Base-by-base conservation (phyloP, 305 asterid species). In the Solanum chacoense region DNA sequence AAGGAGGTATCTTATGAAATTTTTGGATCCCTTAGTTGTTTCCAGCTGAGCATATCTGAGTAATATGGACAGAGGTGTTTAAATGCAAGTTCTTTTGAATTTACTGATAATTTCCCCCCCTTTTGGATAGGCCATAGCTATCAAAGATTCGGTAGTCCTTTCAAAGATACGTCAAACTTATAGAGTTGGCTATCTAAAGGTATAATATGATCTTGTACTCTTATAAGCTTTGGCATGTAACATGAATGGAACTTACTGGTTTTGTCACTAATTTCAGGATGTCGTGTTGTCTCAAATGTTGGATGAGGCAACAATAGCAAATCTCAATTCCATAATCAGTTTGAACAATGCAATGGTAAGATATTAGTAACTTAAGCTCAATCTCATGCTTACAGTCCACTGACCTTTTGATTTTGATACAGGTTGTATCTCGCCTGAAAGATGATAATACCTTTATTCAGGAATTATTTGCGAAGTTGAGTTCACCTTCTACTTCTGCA, bases 101-200 rank as follows among this genome's bases (percentile, higher is more conserved):
- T 77, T 86, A 88, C 84, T 72, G 83, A 78, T 86, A 69, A 88
- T 89, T 78, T 87, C 38, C 22, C 24, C 32, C 76, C 18, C 75
- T 26, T 73, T 24, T 88, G 89, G 79, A 74, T 91, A 97, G 99
- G 99, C 96, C 32, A 92, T 97, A 90, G 96, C 99, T 84, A 96
- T 97, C 85, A 96, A 95, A 92, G 96, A 96, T 90, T 92, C 96
- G 72, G 87, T 92, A 86, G 98, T 93, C 89, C 92, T 93, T 63
- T 97, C 99, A 18, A 97, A 94, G 95, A 96, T 97, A 90, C 99
- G 95, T 93, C 99, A 97, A 90, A 93, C 98, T 63, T 96, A 95
- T 91, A 93, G 98, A 92, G 90, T 97, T 90, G 94, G 98, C 88
- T 97, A 95, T 93, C 90, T 97, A 88, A 97, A 97, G 98, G 99